Percentiles rank a stretch among this genome's conserved stretches.
Conservation (phyloP, 345 rosid genomes). For the Ailanthus altissimus region DNA sequence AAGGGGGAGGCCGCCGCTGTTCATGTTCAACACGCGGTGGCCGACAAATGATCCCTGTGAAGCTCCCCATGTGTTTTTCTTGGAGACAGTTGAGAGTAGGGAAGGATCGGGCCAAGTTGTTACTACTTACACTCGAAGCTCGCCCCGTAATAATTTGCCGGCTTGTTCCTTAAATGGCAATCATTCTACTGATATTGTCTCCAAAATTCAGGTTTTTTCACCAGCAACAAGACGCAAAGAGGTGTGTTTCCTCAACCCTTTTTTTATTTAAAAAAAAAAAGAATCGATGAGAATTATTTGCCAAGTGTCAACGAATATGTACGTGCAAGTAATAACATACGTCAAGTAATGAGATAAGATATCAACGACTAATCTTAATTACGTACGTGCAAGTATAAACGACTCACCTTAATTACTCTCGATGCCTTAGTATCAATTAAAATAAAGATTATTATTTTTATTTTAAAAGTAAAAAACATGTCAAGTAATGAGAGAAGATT, state of each 20-base stretch:
- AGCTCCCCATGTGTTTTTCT: constrained; percentile 63
- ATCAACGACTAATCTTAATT: too few species aligned
- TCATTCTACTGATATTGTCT: constrained; percentile 51
- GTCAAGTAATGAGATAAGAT: too few species aligned
- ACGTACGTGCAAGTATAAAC: too few species aligned
- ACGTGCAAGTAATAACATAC: too few species aligned
- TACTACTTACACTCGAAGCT: constrained; percentile 37
- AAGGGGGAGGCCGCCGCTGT: constrained; percentile 32
- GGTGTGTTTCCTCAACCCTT: not conserved
- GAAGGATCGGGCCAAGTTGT: constrained; percentile 25
- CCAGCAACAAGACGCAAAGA: constrained; percentile 33
- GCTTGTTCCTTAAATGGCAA: constrained; percentile 45
- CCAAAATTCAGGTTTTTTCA: constrained; percentile 48
- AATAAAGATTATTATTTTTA: too few species aligned
- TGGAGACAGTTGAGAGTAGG: constrained; percentile 30
- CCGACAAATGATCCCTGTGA: constrained; percentile 44
- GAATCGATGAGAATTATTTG: too few species aligned
- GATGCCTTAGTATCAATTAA: too few species aligned
- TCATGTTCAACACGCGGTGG: constrained; percentile 55
- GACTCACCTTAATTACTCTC: too few species aligned
- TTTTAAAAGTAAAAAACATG: too few species aligned
- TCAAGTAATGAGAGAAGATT: too few species aligned
- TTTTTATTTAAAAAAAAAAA: too few species aligned
- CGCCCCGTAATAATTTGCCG: constrained; percentile 28
- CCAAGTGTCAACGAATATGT: too few species aligned